Evolutionary conservation across 2,329 filamentous ascomycete species (phyloP), one percentile per base, ranked within the genome.

Genomic region (Ophiosphaerella narmari): DNA sequence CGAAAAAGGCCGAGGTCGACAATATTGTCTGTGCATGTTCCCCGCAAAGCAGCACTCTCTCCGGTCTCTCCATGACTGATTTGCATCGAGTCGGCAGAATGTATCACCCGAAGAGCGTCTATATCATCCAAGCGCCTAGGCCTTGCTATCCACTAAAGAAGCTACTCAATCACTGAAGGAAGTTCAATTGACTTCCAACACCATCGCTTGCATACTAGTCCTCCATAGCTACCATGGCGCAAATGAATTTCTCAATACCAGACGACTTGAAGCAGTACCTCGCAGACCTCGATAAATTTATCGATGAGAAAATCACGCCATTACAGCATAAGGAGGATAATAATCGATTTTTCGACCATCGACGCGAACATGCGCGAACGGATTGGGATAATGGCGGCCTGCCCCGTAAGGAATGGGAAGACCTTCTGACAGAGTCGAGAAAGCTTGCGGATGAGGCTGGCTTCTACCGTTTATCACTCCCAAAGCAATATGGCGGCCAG

Each of bases 331-430:
- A 73, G 21, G 70, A 82, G 60, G 82, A 86, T 66, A 86, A 86
- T 63, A 75, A 83, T 46, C 80, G 83, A 50, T 87, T 87, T 78
- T 86, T 87, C 70, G 83, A 86, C 67, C 81, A 87, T 67, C 79
- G 84, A 14, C 81, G 84, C 55, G 84, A 87, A 59, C 78, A 85
- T 60, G 74, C 82, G 6, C 80, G 84, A 31, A 87, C 84, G 1
- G 78, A 86, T 62, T 86, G 83, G 82, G 78, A 81, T 46, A 78
- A 79, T 35, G 72, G 75, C 48, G 83, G 84, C 2, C 74, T 86
- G 2, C 84, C 84, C 1, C 77, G 77, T 5, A 67, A 75, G 38
- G 83, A 85, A 59, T 86, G 83, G 84, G 83, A 86, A 59, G 71
- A 74, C 1, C 69, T 87, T 0, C 72, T 86, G 12, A 61, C 51